Evolutionary conservation across 2,329 filamentous ascomycete genomes (phyloP).

Genomic region (Paecilomyces sp.): DNA sequence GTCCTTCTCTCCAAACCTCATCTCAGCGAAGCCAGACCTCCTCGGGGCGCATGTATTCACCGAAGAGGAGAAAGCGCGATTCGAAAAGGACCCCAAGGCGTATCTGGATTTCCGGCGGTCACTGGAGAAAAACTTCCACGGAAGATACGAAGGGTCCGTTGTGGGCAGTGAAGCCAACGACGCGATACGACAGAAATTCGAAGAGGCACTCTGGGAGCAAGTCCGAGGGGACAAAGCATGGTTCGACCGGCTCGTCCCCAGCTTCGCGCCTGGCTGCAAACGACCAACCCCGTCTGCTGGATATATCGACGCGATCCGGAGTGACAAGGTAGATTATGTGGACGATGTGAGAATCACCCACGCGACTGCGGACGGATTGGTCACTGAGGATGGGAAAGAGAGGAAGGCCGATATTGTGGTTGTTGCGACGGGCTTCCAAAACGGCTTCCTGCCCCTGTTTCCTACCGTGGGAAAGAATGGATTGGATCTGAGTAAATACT

Average conservation of each 20-base stretch:
- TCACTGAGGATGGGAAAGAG: slow-evolving; percentile 1
- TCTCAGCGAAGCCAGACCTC: not conserved
- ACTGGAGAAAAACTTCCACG: slow-evolving; percentile 5
- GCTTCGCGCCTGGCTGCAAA: slow-evolving; percentile 3
- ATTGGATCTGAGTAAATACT: not conserved
- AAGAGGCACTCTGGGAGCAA: not conserved
- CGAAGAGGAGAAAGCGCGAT: slow-evolving; percentile 3
- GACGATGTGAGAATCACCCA: slow-evolving; percentile 1
- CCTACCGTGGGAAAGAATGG: slow-evolving; percentile 3
- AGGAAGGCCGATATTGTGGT: slow-evolving; percentile 2
- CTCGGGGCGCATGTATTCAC: slow-evolving; percentile 5
- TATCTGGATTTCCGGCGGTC: slow-evolving; percentile 4
- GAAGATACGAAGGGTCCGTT: slow-evolving; percentile 1
- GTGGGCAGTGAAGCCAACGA: not conserved
- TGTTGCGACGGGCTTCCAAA: not conserved
- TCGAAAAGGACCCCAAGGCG: slow-evolving; percentile 1
- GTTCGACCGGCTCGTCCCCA: not conserved
- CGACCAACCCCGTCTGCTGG: slow-evolving; percentile 2
- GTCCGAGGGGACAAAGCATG: not conserved
- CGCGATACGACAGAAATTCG: not conserved
- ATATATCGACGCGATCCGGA: slow-evolving; percentile 1
- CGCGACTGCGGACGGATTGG: slow-evolving; percentile 1
- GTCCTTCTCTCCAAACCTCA: slow-evolving; percentile 2
- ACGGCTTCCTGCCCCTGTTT: slow-evolving; percentile 1
- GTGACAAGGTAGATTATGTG: slow-evolving; percentile 3